phyloP scores from a whole-genome alignment of 208 protist genomes.

The Vickermania spadyakhi region DNA sequence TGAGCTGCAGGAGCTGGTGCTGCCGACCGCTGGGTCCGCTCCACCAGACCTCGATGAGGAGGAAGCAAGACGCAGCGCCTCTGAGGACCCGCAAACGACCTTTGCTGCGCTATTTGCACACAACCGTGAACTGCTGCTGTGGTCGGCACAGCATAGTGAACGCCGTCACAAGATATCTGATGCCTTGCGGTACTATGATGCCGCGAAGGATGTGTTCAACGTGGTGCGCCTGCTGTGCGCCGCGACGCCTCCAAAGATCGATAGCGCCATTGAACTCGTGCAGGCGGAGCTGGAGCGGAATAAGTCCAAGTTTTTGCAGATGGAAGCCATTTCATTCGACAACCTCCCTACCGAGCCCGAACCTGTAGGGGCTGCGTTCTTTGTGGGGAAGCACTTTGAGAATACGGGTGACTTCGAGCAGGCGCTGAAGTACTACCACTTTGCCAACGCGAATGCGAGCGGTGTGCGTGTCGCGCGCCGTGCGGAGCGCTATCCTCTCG shows the following conservation, averaged over 20 bases:
- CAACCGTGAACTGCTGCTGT: slow-evolving; percentile 78
- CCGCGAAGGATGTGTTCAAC: slow-evolving; percentile 82
- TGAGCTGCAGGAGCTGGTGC: slow-evolving; percentile 84
- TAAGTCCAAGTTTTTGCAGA: slow-evolving; percentile 38
- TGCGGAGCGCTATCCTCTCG: slow-evolving; percentile 53
- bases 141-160: slow-evolving; percentile 93
- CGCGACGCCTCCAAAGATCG: slow-evolving; percentile 58
- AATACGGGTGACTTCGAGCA: slow-evolving; percentile 31
- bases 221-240: slow-evolving; percentile 88
- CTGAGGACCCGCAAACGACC: slow-evolving; percentile 18
- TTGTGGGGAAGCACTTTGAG: slow-evolving; percentile 90
- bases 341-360: slow-evolving; percentile 27
- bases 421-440: slow-evolving; percentile 87
- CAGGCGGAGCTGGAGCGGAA: slow-evolving; percentile 50
- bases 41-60: not conserved
- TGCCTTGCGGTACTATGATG: slow-evolving; percentile 89
- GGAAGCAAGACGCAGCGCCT: slow-evolving; percentile 9
- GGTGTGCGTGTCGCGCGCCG: slow-evolving; percentile 82
- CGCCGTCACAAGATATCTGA: slow-evolving; percentile 69
- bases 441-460: slow-evolving; percentile 83
- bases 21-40: slow-evolving; percentile 7
- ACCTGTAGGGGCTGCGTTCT: slow-evolving; percentile 85
- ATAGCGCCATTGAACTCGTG: slow-evolving; percentile 80
- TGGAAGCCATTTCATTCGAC: slow-evolving; percentile 16
- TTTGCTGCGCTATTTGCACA: slow-evolving; percentile 55